Percentiles rank a stretch among this genome's conserved stretches.
phyloP scores from a whole-genome alignment of 805 yeast species.

The Candida sakaeoensis region DNA sequence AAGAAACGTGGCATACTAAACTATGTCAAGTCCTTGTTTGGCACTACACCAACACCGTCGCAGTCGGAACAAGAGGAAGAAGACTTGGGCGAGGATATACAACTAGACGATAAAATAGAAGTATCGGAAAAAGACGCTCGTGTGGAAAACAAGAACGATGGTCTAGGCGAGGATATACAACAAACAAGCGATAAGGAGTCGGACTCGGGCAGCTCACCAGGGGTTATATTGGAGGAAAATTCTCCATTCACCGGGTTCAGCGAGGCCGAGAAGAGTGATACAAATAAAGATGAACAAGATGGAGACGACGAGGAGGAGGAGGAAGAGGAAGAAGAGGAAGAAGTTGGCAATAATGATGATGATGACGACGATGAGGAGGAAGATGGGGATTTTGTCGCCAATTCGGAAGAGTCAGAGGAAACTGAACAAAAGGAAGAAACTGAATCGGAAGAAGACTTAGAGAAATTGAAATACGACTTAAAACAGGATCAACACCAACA shows the following conservation, averaged over 20 bases:
- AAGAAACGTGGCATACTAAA: slow-evolving; percentile 5
- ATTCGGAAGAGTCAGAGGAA: slow-evolving; percentile 5
- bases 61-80: slow-evolving; percentile 6
- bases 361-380: slow-evolving; percentile 18
- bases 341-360: slow-evolving; percentile 18
- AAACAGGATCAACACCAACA: slow-evolving; percentile 13
- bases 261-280: slow-evolving; percentile 18
- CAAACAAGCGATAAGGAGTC: slow-evolving; percentile 7
- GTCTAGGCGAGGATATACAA: slow-evolving; percentile 8
- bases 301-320: slow-evolving; percentile 16
- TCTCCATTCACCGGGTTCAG: slow-evolving; percentile 13
- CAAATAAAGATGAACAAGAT: slow-evolving; percentile 17
- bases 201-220: not conserved
- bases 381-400: slow-evolving; percentile 12
- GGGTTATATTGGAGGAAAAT: slow-evolving; percentile 1
- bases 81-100: slow-evolving; percentile 7
- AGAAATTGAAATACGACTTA: slow-evolving; percentile 14
- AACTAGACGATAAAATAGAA: slow-evolving; percentile 25
- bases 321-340: slow-evolving; percentile 18
- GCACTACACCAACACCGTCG: slow-evolving; percentile 5
- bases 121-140: slow-evolving; percentile 22
- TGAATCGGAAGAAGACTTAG: slow-evolving; percentile 14
- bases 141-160: slow-evolving; percentile 13
- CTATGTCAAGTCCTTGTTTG: slow-evolving; percentile 5
- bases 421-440: slow-evolving; percentile 11